Conservation (phyloP, 2,329 filamentous ascomycete species). For the Alternaria viburni region DNA sequence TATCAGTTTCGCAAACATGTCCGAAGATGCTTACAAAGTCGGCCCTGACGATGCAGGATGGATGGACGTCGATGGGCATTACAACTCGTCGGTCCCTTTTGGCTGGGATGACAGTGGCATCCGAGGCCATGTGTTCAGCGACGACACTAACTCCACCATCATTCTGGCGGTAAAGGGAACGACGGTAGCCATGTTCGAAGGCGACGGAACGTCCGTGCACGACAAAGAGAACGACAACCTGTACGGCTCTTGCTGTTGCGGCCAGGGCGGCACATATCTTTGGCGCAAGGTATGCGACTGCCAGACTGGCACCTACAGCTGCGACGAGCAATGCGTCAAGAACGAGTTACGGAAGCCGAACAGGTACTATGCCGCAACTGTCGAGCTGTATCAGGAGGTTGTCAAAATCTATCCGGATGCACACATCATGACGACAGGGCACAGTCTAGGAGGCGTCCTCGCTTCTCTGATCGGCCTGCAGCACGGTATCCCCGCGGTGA, state of each 20-base stretch:
- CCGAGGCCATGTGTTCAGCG: constrained; percentile 45
- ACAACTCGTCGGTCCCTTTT: constrained; percentile 41
- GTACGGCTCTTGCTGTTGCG: constrained; percentile 46
- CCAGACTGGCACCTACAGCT: constrained; percentile 43
- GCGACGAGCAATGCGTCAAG: constrained; percentile 43
- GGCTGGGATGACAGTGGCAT: constrained; percentile 48
- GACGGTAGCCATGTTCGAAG: constrained; percentile 45
- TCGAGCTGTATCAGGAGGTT: constrained; percentile 44
- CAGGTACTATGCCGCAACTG: constrained; percentile 39
- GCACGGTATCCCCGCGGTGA: constrained; percentile 41
- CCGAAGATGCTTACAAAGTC: constrained; percentile 46
- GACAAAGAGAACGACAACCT: constrained; percentile 49
- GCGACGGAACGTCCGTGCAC: constrained; percentile 43
- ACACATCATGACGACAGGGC: constrained; percentile 44
- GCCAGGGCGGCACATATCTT: constrained; percentile 44
- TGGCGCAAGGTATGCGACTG: constrained; percentile 47
- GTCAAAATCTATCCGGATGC: constrained; percentile 41
- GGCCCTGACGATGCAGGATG: constrained; percentile 42
- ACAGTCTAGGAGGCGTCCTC: constrained; percentile 44
- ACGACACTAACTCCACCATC: constrained; percentile 42
- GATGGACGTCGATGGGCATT: constrained; percentile 42
- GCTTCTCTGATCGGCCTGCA: constrained; percentile 44
- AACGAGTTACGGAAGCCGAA: constrained; percentile 41
- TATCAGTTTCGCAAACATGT: constrained; percentile 46
- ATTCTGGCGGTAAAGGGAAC: constrained; percentile 45